phyloP scores from a whole-genome alignment of 2,329 filamentous ascomycete genomes.

The Aspergillus awamori region DNA sequence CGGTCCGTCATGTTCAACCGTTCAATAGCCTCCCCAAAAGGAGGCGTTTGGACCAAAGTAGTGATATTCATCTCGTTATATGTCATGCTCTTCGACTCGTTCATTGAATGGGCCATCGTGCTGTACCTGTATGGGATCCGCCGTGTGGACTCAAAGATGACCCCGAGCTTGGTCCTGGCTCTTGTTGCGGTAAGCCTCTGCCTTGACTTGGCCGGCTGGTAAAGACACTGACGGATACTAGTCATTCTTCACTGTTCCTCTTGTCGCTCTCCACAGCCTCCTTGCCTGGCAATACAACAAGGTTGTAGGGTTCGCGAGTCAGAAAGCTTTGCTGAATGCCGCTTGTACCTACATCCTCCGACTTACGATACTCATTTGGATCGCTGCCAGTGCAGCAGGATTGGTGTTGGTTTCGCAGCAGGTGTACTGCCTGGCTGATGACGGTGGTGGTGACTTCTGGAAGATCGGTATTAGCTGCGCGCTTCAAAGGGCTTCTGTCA shows the following conservation, averaged over 20 bases:
- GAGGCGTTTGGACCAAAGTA: conserved; percentile 39
- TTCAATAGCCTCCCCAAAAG: conserved; percentile 23
- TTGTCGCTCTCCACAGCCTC: conserved; percentile 41
- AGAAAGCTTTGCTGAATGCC: conserved; percentile 37
- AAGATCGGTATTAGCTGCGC: conserved; percentile 40
- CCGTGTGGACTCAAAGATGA: conserved; percentile 44
- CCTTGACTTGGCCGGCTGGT: neutral
- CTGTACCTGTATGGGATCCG: conserved; percentile 39
- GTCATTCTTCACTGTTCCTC: conserved; percentile 41
- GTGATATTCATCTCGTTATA: conserved; percentile 42
- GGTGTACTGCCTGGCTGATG: conserved; percentile 35
- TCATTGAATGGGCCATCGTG: conserved; percentile 39
- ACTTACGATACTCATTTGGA: conserved; percentile 41
- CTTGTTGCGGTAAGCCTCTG: conserved; percentile 38
- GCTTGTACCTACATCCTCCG: conserved; percentile 41
- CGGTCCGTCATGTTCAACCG: conserved; percentile 15
- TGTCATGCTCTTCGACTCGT: conserved; percentile 37
- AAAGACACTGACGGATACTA: conserved; percentile 18
- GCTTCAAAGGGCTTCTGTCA: conserved; percentile 39
- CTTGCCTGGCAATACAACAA: conserved; percentile 44
- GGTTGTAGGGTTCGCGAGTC: conserved; percentile 32
- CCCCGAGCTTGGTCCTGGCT: conserved; percentile 39
- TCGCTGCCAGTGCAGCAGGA: conserved; percentile 42
- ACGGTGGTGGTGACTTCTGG: conserved; percentile 35
- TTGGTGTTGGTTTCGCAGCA: conserved; percentile 42